Percentiles rank a stretch among this genome's conserved stretches.
These are phyloP conservation scores for Phytophthora boehmeriae DNA, from an alignment of 352 stramenopile genomes.

Conservation along the genomic window DNA sequence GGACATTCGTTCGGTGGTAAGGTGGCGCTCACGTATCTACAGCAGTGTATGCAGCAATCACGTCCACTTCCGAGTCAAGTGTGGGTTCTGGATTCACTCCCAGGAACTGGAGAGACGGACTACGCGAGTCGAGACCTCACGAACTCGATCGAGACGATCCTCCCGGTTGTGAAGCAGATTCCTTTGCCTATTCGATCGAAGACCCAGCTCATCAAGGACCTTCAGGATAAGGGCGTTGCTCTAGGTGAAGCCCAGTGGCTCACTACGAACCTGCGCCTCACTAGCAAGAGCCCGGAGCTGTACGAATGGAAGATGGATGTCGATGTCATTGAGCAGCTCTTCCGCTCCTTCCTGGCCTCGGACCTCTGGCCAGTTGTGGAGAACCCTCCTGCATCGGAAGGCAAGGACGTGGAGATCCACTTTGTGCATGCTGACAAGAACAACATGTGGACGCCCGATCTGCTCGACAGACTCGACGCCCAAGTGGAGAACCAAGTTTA, in stretches of 20 bases:
- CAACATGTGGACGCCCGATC: constrained; percentile 70
- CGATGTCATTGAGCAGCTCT: constrained; percentile 74
- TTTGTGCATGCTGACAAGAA: constrained; percentile 81
- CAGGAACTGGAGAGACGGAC: constrained; percentile 63
- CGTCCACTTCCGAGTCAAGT: constrained; percentile 54
- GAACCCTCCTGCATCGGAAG: constrained; percentile 27
- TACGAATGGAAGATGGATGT: constrained; percentile 88
- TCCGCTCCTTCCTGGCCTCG: constrained; percentile 64
- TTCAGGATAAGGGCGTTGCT: constrained; percentile 63
- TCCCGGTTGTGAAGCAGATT: constrained; percentile 74
- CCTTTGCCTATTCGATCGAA: constrained; percentile 78
- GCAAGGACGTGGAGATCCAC: constrained; percentile 62
- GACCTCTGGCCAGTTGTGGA: constrained; percentile 74
- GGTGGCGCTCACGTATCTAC: constrained; percentile 73
- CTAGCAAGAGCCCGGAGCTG: constrained; percentile 49
- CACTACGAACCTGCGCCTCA: constrained; percentile 75
- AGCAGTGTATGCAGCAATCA: constrained; percentile 50
- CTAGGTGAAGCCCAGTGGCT: constrained; percentile 82
- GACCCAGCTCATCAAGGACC: constrained; percentile 60
- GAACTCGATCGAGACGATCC: constrained; percentile 75
- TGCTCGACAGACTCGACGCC: constrained; percentile 50
- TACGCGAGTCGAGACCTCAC: constrained; percentile 67
- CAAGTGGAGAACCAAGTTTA: constrained; percentile 57
- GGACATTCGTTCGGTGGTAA: constrained; percentile 86
- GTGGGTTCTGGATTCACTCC: constrained; percentile 77